phyloP scores from a whole-genome alignment of 2,329 filamentous ascomycete genomes.

The Fusarium neocosmosporiellum region DNA sequence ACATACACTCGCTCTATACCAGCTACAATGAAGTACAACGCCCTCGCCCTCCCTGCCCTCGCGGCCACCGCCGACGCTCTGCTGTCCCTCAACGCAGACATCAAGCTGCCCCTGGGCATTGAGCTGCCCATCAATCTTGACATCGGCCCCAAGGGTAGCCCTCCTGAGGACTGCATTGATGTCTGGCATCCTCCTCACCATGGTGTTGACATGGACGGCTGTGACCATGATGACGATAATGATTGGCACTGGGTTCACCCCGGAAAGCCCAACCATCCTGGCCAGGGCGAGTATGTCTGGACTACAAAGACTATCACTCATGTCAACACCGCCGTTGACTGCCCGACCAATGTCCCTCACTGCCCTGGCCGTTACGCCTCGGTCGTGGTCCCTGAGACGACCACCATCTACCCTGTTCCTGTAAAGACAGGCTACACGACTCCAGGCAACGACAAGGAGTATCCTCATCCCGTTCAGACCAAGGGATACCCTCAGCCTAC shows the following conservation, averaged over 20 bases:
- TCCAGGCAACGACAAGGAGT: conserved; percentile 2
- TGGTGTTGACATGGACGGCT: conserved; percentile 50
- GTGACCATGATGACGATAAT: conserved; percentile 45
- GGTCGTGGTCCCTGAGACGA: conserved; percentile 52
- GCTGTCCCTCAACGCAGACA: conserved; percentile 19
- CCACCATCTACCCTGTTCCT: conserved; percentile 58
- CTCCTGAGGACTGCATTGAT: conserved; percentile 43
- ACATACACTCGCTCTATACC: neutral
- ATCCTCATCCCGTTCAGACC: neutral
- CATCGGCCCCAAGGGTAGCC: conserved; percentile 15
- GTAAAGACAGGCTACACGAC: conserved; percentile 34
- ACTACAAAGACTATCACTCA: conserved; percentile 56
- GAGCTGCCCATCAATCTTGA: conserved; percentile 7
- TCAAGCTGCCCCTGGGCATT: conserved; percentile 16
- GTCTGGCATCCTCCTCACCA: conserved; percentile 53
- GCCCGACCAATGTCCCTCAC: conserved; percentile 48
- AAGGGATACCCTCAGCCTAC: neutral
- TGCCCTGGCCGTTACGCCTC: conserved; percentile 55
- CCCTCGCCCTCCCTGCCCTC: conserved; percentile 38
- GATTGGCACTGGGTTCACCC: conserved; percentile 53
- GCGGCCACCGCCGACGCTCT: conserved; percentile 26
- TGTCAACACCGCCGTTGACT: conserved; percentile 53
- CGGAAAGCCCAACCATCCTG: conserved; percentile 41
- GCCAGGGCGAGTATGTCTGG: conserved; percentile 49
- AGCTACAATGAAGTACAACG: conserved; percentile 26